Base-by-base conservation (phyloP, 2,329 filamentous ascomycete genomes). In the Pyricularia sp. region DNA sequence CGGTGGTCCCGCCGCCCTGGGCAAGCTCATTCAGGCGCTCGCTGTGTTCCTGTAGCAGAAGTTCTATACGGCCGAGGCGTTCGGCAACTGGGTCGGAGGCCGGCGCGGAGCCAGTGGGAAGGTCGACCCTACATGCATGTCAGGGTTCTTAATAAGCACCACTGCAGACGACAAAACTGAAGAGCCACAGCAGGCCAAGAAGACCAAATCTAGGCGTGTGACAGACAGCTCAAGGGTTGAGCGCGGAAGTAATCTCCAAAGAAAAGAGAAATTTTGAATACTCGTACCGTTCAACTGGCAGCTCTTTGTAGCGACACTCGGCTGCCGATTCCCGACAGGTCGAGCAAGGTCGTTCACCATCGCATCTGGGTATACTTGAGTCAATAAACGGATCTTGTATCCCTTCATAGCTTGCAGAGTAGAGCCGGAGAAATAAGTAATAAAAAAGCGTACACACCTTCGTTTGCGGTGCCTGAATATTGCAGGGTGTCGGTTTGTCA, bases 281-380 rank as follows among this genome's bases (percentile, higher is more conserved):
- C 42, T 42, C 71, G 69, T 68, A 74, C 71, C 74, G 71, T 28
- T 73, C 74, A 9, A 72, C 70, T 0, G 78, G 77, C 2, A 80
- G 73, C 33, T 80, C 78, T 68, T 80, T 79, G 74, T 80, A 80
- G 9, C 77, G 75, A 67, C 79, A 80, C 69, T 79, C 77, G 59
- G 78, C 78, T 31, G 77, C 77, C 28, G 78, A 78, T 61, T 79
- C 78, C 59, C 72, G 72, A 70, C 79, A 80, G 2, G 78, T 80
- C 64, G 77, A 78, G 69, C 79, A 80, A 9, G 79, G 78, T 58
- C 73, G 75, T 68, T 79, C 76, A 50, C 78, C 78, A 68, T 80
- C 78, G 71, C 78, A 80, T 68, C 77, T 73, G 68, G 78, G 75
- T 58, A 4, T 50, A 23, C 9, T 17, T 36, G 30, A 36, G 64